These are phyloP conservation scores for Xylaria venustula DNA, from an alignment of 495 filamentous ascomycete species.

Conservation along the genomic window DNA sequence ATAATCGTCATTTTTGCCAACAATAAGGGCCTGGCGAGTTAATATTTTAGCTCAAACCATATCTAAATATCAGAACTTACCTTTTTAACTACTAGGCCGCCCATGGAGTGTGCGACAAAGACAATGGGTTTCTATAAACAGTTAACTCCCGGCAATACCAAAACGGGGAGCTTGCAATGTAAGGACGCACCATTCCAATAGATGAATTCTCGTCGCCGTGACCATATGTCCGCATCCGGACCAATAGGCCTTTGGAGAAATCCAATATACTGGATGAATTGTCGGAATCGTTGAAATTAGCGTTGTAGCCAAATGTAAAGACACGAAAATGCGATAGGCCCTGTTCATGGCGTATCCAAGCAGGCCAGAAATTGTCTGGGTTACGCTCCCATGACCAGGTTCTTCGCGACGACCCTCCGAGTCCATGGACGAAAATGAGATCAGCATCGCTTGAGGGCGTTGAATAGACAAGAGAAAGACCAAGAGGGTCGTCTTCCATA, in stretches of 20 bases:
- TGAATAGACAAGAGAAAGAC: too few relatives aligned
- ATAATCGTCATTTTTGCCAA: too few relatives aligned
- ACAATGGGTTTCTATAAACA: constrained; percentile 20
- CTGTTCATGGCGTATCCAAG: constrained; percentile 26
- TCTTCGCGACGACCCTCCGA: constrained; percentile 31
- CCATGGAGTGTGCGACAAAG: constrained; percentile 43
- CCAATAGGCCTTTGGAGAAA: constrained; percentile 41
- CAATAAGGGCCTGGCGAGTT: too few relatives aligned
- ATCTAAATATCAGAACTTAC: too few relatives aligned
- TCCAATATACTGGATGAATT: constrained; percentile 22
- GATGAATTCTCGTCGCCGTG: not conserved
- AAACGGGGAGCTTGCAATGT: too few relatives aligned
- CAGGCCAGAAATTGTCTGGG: constrained; percentile 32
- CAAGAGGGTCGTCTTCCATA: too few relatives aligned
- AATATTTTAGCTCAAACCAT: too few relatives aligned
- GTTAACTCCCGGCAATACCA: not conserved
- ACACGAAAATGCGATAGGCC: too few relatives aligned
- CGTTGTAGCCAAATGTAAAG: constrained; percentile 39
- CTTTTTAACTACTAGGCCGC: too few relatives aligned
- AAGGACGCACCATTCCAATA: constrained; percentile 10
- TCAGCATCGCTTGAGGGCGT: too few relatives aligned
- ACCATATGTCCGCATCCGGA: too few relatives aligned
- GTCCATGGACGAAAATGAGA: constrained; percentile 35
- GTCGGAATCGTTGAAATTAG: constrained; percentile 23
- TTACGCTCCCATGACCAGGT: constrained; percentile 34